phyloP scores from a whole-genome alignment of 2,329 filamentous ascomycete genomes.

The Botrytis paeoniae region DNA sequence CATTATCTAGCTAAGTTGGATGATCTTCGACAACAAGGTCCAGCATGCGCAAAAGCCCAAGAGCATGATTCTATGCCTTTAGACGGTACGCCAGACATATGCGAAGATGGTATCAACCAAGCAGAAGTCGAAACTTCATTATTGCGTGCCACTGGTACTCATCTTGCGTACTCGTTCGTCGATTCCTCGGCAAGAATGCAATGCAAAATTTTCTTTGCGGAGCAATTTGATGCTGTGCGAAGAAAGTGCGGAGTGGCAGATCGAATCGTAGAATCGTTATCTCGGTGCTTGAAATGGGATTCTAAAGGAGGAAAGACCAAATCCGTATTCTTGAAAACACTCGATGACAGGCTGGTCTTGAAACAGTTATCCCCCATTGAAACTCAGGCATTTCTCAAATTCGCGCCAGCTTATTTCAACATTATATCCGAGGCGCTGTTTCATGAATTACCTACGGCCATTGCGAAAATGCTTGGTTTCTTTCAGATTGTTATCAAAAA shows the following conservation, averaged over 20 bases:
- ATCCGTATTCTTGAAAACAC: constrained; percentile 92
- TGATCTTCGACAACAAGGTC: constrained; percentile 56
- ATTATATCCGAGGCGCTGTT: constrained; percentile 97
- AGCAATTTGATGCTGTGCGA: constrained; percentile 93
- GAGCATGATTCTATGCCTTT: constrained; percentile 36
- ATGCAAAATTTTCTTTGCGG: constrained; percentile 98
- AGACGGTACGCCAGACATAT: constrained; percentile 29
- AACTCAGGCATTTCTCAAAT: constrained; percentile 88
- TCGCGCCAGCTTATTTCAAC: constrained; percentile 94
- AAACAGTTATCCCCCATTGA: constrained; percentile 85
- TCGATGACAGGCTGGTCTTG: constrained; percentile 83
- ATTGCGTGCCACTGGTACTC: constrained; percentile 79
- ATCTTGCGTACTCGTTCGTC: constrained; percentile 93
- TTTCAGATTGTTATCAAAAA: constrained; percentile 98
- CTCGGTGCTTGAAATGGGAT: constrained; percentile 95
- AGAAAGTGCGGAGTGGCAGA: constrained; percentile 91
- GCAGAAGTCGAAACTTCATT: constrained; percentile 81
- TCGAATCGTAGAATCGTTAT: constrained; percentile 91
- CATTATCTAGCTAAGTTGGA: constrained; percentile 82
- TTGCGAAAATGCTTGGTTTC: constrained; percentile 98
- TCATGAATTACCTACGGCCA: constrained; percentile 90
- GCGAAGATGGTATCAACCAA: constrained; percentile 49
- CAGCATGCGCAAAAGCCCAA: constrained; percentile 39
- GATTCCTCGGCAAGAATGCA: constrained; percentile 93
- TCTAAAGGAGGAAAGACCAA: constrained; percentile 98